Evolutionary conservation across 1,284 basidiomycete genomes (phyloP), one percentile per base, ranked within the genome.

Genomic region (Irpex rosettiformis): DNA sequence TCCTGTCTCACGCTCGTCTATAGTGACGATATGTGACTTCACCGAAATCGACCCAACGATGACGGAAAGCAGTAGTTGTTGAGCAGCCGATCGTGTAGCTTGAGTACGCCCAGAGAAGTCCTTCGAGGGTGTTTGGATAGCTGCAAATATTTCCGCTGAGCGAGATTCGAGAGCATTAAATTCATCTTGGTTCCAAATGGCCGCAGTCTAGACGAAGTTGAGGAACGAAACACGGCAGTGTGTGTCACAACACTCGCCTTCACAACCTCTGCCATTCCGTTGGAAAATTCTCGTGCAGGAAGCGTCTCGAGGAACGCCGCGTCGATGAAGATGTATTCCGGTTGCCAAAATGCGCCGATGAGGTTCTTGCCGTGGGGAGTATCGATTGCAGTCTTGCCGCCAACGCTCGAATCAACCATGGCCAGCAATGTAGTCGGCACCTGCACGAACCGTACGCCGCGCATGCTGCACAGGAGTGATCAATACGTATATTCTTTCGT

Each of bases 261-360:
- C 73, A 99, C 88, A 3, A 98, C 92, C 73, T 99, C 96, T 1
- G 97, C 96, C 93, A 99, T 98, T 51, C 96, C 96, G 70, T 99
- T 99, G 47, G 93, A 92, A 66, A 98, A 96, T 73, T 99, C 97
- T 61, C 97, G 82, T 47, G 87, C 76, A 0, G 96, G 96, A 3
- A 99, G 87, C 1, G 94, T 96, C 66, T 94, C 92, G 61, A 99
- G 84, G 80, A 97, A 97, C 0, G 95, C 90, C 16, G 94, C 90
- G 73, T 99, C 97, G 66, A 98, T 97, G 75, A 99, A 99, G 71
- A 98, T 91, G 78, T 91, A 98, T 68, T 90, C 85, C 1, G 96
- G 96, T 75, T 99, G 97, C 92, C 95, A 96, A 80, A 99, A 99
- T 3, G 96, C 91, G 62, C 96, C 97, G 65, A 99, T 93, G 65